Percentiles rank a stretch among this genome's conserved stretches.
These are phyloP conservation scores for Grosmannia huntii DNA, from an alignment of 2,329 filamentous ascomycete genomes.

Conservation along the genomic window DNA sequence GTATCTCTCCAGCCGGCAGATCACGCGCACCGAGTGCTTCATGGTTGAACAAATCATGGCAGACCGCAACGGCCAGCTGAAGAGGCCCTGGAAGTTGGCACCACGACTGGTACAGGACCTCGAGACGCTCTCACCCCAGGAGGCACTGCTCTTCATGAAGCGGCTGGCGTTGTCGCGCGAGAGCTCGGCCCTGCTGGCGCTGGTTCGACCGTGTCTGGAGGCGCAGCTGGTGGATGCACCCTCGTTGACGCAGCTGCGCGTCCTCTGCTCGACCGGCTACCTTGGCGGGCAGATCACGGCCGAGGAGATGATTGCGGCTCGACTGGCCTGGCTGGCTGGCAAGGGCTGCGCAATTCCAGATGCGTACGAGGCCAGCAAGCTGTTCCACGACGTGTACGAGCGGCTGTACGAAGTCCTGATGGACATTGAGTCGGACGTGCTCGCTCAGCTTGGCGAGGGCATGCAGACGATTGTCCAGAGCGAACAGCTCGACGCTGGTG, in stretches of 20 bases:
- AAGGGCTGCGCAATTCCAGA: constrained; percentile 24
- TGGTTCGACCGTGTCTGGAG: constrained; percentile 20
- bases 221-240: constrained; percentile 24
- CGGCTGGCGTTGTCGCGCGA: constrained; percentile 11
- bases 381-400: constrained; percentile 25
- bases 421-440: constrained; percentile 12
- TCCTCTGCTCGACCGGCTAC: constrained; percentile 25
- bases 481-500: constrained; percentile 2
- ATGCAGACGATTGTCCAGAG: constrained; percentile 1
- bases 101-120: constrained; percentile 27
- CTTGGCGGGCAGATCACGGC: constrained; percentile 24
- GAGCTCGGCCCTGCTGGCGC: constrained; percentile 15
- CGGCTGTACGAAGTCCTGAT: constrained; percentile 12
- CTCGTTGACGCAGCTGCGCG: constrained; percentile 24
- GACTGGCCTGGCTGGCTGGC: constrained; percentile 27
- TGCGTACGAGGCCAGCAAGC: constrained; percentile 16
- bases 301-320: constrained; percentile 22
- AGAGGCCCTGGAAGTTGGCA: constrained; percentile 10
- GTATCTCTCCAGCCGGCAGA: constrained; percentile 26
- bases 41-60: constrained; percentile 25
- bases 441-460: neutral
- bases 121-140: constrained; percentile 26
- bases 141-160: constrained; percentile 24
- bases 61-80: constrained; percentile 19
- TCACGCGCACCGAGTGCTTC: constrained; percentile 22